Evolutionary conservation across 1,284 basidiomycete genomes (phyloP), one percentile per base, ranked within the genome.

Genomic region (Apiotrichum sp.): DNA sequence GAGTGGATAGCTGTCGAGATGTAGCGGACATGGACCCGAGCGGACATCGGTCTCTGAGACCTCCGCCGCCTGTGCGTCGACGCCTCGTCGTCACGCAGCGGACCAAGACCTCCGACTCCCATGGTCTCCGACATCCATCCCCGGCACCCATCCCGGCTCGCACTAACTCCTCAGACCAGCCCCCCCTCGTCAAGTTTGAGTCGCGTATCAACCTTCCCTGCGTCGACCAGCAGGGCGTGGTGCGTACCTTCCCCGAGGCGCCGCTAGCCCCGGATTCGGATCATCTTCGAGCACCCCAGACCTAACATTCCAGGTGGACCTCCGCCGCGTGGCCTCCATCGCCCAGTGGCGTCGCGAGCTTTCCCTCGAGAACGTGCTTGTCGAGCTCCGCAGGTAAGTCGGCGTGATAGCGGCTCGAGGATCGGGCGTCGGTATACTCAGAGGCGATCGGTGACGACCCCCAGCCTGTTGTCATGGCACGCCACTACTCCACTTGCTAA

Each of bases 181-280:
- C 74, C 14, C 75, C 75, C 49, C 52, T 77, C 33, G 74, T 77
- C 66, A 75, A 74, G 60, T 98, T 98, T 77, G 72, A 89, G 61
- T 95, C 89, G 50, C 83, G 85, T 60, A 90, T 98, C 67, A 97
- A 97, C 75, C 81, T 98, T n/a, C 95, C 96, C 1, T 97, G 93
- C 70, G 93, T 98, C 62, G 83, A 81, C 63, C 69, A 76, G 6
- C 82, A 86, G 62, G 93, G 95, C 49, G 82, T 78, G 52, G 80
- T 79, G 56, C 58, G 76, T 66, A 48, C 0, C 6, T 7, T 10
- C 22, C 22, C 22, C 22, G 22, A 22, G 22, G 22, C 22, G 22
- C 22, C 22, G 22, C 22, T 22, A 22, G 22, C 22, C 22, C 22
- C 22, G 22, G 22, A 22, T 22, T 22, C 22, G 22, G 22, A 22